A percentile compares a stretch with the other conserved stretches of the same genome.
Evolutionary conservation across 23 red algal genomes (phyloP).

Genomic region (Agarophyton chilense): DNA sequence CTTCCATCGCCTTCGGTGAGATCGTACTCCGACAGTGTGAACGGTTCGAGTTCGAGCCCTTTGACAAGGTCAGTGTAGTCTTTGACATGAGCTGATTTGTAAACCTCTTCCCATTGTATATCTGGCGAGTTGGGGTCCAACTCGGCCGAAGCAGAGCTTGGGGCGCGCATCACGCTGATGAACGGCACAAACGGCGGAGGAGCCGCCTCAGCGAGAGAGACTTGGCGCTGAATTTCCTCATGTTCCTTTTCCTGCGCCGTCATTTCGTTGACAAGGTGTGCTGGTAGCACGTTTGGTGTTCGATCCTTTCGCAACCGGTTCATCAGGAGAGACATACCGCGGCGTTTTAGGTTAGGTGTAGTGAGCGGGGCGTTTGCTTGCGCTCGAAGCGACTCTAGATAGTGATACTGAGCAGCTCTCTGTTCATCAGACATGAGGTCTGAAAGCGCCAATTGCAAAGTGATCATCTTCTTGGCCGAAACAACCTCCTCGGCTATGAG

Average conservation of each 20-base stretch:
- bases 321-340: conserved; percentile 1
- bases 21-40: conserved; percentile 72
- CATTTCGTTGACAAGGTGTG: conserved; percentile 56
- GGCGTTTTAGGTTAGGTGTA: conserved; percentile 26
- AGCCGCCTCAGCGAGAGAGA: conserved; percentile 10
- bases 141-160: conserved; percentile 26
- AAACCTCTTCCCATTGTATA: conserved; percentile 70
- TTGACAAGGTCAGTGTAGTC: conserved; percentile 51
- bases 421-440: conserved; percentile 62
- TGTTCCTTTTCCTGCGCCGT: conserved; percentile 10
- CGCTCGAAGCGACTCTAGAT: conserved; percentile 31
- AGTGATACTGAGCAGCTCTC: conserved; percentile 24
- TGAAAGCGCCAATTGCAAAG: conserved; percentile 36
- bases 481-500: conserved; percentile 50
- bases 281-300: conserved; percentile 36
- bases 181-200: conserved; percentile 70
- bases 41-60: conserved; percentile 49
- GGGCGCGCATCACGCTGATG: conserved; percentile 46
- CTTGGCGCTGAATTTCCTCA: conserved; percentile 43
- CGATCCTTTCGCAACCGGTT: conserved; percentile 53
- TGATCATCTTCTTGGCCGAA: conserved; percentile 71
- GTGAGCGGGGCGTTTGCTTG: conserved; percentile 55
- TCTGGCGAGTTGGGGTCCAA: conserved; percentile 38
- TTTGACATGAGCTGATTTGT: conserved; percentile 51
- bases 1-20: conserved; percentile 57